phyloP scores from a whole-genome alignment of 805 yeast species.

The Kazachstania psychrophila region DNA sequence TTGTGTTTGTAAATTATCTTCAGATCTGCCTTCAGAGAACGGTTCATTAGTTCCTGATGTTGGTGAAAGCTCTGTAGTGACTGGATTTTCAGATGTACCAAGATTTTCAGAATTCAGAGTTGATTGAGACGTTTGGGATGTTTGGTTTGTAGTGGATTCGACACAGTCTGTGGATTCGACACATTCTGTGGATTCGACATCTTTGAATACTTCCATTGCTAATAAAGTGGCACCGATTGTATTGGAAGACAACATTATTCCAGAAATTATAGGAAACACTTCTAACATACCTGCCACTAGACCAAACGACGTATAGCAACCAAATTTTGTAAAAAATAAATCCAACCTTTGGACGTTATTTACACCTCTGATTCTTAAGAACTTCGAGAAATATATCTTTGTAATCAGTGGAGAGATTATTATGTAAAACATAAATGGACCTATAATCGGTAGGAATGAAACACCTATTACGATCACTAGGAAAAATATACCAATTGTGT shows the following conservation, averaged over 20 bases:
- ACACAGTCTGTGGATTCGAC: background rate
- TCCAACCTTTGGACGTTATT: conserved; percentile 17
- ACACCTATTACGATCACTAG: conserved; percentile 11
- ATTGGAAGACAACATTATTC: conserved; percentile 19
- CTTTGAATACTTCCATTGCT: conserved; percentile 11
- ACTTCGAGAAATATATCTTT: conserved; percentile 22
- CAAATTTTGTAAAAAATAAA: conserved; percentile 19
- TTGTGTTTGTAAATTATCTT: too few relatives aligned
- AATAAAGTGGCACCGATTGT: conserved; percentile 21
- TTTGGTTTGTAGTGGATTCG: background rate
- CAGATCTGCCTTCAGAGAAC: too few relatives aligned
- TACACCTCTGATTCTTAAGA: conserved; percentile 15
- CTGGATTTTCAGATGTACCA: too few relatives aligned
- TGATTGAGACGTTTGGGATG: background rate
- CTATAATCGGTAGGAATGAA: conserved; percentile 24
- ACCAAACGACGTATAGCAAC: conserved; percentile 26
- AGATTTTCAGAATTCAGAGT: too few relatives aligned
- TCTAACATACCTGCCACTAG: conserved; percentile 23
- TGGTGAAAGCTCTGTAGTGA: too few relatives aligned
- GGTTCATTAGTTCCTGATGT: too few relatives aligned
- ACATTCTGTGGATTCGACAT: background rate
- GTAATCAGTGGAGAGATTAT: conserved; percentile 23
- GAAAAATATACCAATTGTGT: conserved; percentile 11
- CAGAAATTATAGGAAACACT: conserved; percentile 23
- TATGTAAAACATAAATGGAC: conserved; percentile 23